Base-by-base conservation (phyloP, 352 stramenopile genomes). In the Pythium inflatum region DNA sequence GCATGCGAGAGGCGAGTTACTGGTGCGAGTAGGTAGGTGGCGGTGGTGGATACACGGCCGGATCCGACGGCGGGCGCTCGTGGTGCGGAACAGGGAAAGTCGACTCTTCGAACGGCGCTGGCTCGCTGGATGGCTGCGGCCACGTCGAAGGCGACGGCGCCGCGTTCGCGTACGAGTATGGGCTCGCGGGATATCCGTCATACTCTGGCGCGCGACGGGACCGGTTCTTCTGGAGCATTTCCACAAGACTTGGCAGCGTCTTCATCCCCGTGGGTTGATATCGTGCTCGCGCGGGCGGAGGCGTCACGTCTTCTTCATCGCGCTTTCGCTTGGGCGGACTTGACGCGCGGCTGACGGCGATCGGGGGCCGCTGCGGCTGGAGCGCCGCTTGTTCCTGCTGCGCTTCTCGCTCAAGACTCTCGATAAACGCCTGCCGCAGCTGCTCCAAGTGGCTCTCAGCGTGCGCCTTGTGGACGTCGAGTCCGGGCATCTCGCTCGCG, bases 321-420 rank as follows among this genome's bases (percentile, higher is more conserved):
- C 51, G 51, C 43, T 59, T 59, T 14, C 27, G 20, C 14, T 50
- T 51, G 2, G n/a, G 28, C 41, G 38, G 40, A 40, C 51, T 54
- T 18, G 16, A 27, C 7, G 41, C n/a, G 12, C 34, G 34, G 34
- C 8, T 41, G 34, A 30, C 36, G 25, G 24, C 1, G 9, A 33
- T 25, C 27, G 48, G 4, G 0, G 12, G 6, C 11, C 24, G 48
- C 27, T 33, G 4, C 48, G 48, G 48, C 3, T 55, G 30, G 24
- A 22, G 14, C 5, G 45, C 11, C 13, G 33, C 33, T 16, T 64
- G 48, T 31, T 68, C 59, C 8, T 73, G 58, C 18, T 53, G 63
- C 16, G 88, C 77, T 41, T 92, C 84, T 5, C 83, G 75, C 60
- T 90, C 82, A 45, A 92, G 77, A 41, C 84, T 92, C 53, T 76